Evolutionary conservation across 164 flowering plant species (phyloP).

Genomic region (Chimonanthus praecox): DNA sequence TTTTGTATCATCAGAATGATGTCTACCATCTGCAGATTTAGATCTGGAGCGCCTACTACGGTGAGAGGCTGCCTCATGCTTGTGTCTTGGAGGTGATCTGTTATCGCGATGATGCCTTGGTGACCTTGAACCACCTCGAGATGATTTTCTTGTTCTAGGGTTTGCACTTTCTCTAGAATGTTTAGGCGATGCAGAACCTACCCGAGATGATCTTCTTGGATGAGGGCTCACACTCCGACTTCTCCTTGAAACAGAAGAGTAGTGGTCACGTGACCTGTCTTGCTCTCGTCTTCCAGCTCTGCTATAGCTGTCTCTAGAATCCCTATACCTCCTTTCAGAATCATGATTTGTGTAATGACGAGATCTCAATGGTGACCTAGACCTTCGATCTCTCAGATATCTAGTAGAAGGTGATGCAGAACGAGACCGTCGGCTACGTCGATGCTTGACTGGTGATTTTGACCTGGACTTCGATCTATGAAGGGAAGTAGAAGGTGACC

Average conservation of each 20-base stretch:
- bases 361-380: constrained; percentile 72
- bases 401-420: constrained; percentile 73
- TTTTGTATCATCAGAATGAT: constrained; percentile 3
- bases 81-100: constrained; percentile 12
- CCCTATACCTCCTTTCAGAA: constrained; percentile 44
- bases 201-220: constrained; percentile 34
- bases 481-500: constrained; percentile 57
- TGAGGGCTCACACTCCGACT: constrained; percentile 75
- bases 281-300: constrained; percentile 53
- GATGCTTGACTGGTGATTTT: constrained; percentile 48
- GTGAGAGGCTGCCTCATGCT: constrained; percentile 2
- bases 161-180: constrained; percentile 34
- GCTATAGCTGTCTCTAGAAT: constrained; percentile 38
- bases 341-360: constrained; percentile 52
- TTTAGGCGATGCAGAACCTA: constrained; percentile 23
- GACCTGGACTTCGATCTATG: constrained; percentile 73
- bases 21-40: constrained; percentile 8
- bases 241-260: constrained; percentile 58
- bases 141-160: constrained; percentile 47
- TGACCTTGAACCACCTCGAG: constrained; percentile 19
- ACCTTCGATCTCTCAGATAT: constrained; percentile 47
- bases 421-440: constrained; percentile 55
- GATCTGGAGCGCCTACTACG: constrained; percentile 12
- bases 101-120: constrained; percentile 18
- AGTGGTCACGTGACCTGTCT: constrained; percentile 44